Conservation (phyloP, 805 yeast species). For the Candida dendrica region DNA sequence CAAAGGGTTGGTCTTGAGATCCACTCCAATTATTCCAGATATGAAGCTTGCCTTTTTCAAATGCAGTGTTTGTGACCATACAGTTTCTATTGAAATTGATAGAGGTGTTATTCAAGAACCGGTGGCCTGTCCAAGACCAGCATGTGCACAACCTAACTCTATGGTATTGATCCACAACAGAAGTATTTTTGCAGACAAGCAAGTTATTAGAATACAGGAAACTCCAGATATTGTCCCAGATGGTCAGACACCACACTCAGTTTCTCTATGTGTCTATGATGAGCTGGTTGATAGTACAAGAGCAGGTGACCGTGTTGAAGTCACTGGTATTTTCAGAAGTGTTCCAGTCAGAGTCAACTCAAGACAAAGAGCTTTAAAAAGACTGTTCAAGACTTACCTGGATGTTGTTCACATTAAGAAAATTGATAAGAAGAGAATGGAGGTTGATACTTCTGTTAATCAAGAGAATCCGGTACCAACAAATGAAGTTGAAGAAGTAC, state of each 20-base stretch:
- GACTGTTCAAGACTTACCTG: constrained; percentile 83
- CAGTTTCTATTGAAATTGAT: constrained; percentile 86
- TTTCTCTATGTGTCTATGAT: constrained; percentile 89
- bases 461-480: constrained; percentile 39
- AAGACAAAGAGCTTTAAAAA: constrained; percentile 74
- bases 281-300: constrained; percentile 90
- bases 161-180: constrained; percentile 91
- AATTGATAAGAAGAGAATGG: constrained; percentile 73
- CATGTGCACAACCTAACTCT: constrained; percentile 75
- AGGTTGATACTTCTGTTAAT: constrained; percentile 67
- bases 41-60: constrained; percentile 96
- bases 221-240: constrained; percentile 95
- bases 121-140: constrained; percentile 81
- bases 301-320: constrained; percentile 95
- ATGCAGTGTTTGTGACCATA: constrained; percentile 92
- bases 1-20: constrained; percentile 83
- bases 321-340: constrained; percentile 91
- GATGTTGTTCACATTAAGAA: constrained; percentile 93
- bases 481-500: constrained; percentile 71
- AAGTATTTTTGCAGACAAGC: constrained; percentile 90
- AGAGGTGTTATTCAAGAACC: constrained; percentile 95
- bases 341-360: constrained; percentile 86
- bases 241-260: constrained; percentile 97
- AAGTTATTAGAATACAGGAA: constrained; percentile 88
- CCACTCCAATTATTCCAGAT: constrained; percentile 91